Evolutionary conservation across 2,329 filamentous ascomycete genomes (phyloP).

Genomic region (Xylaria digitata): DNA sequence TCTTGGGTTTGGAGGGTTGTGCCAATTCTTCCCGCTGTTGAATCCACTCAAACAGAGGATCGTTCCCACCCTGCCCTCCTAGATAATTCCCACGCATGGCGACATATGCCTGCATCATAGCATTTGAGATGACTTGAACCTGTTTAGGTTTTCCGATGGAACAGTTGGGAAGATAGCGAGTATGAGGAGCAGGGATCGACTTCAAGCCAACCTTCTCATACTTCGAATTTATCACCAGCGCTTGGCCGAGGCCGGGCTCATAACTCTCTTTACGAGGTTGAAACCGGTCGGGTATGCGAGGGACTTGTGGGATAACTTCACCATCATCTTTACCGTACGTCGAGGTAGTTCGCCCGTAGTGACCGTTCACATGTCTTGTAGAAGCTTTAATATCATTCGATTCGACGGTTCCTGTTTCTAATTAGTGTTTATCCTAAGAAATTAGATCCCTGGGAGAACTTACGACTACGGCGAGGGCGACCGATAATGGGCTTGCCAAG

Average conservation of each 20-base stretch:
- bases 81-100: constrained; percentile 46
- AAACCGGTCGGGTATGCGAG: constrained; percentile 32
- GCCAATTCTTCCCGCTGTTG: constrained; percentile 32
- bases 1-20: constrained; percentile 13
- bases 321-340: constrained; percentile 7
- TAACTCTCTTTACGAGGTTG: neutral
- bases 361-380: neutral
- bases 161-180: constrained; percentile 41
- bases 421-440: constrained; percentile 5
- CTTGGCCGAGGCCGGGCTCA: neutral
- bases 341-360: neutral
- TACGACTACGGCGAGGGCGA: constrained; percentile 32
- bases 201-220: neutral
- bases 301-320: constrained; percentile 25
- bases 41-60: constrained; percentile 47
- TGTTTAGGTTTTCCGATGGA: constrained; percentile 34
- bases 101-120: constrained; percentile 46
- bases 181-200: constrained; percentile 15
- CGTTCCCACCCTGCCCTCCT: constrained; percentile 24
- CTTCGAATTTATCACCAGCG: neutral
- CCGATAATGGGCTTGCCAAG: constrained; percentile 24
- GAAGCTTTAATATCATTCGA: neutral
- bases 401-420: constrained; percentile 10
- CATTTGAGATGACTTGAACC: constrained; percentile 42
- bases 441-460: constrained; percentile 6